Conservation (phyloP, 352 stramenopile genomes). For the Pilasporangium apinafurcum region DNA sequence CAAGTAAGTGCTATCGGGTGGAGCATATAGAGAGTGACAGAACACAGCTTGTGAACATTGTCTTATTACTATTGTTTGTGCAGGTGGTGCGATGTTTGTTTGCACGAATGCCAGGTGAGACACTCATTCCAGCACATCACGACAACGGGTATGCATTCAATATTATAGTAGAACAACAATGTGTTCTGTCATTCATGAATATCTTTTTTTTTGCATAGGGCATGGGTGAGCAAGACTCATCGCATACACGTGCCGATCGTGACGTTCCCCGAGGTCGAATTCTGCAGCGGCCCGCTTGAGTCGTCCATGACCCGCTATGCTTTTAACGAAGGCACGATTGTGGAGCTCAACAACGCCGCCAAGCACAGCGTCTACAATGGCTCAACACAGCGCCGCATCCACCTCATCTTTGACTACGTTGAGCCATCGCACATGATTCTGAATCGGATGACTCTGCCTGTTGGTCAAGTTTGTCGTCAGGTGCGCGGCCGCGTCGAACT, state of each 20-base stretch:
- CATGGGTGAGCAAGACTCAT: constrained; percentile 92
- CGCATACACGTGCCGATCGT: constrained; percentile 92
- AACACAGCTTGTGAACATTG: too few relatives aligned
- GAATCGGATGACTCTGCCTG: constrained; percentile 16
- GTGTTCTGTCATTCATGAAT: too few relatives aligned
- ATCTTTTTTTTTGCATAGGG: constrained; percentile 3
- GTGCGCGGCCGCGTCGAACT: constrained; percentile 49
- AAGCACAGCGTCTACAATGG: constrained; percentile 92
- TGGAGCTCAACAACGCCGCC: constrained; percentile 97
- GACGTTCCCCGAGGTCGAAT: constrained; percentile 62
- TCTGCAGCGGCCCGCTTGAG: constrained; percentile 57
- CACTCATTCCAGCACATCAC: constrained; percentile 93
- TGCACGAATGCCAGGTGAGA: constrained; percentile 88
- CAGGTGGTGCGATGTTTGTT: constrained; percentile 90
- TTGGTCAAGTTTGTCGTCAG: constrained; percentile 40
- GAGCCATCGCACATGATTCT: constrained; percentile 28
- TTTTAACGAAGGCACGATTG: constrained; percentile 88
- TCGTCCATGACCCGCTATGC: constrained; percentile 53
- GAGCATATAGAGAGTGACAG: too few relatives aligned
- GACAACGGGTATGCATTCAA: constrained; percentile 82
- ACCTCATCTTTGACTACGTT: constrained; percentile 97
- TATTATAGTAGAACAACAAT: too few relatives aligned
- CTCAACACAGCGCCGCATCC: constrained; percentile 78
- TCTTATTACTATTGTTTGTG: background rate
- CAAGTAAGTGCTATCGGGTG: constrained; percentile 19